Evolutionary conservation across 371 early-diverging fungal species (phyloP), one percentile per base, ranked within the genome.

Genomic region (Lichtheimia hyalospora): DNA sequence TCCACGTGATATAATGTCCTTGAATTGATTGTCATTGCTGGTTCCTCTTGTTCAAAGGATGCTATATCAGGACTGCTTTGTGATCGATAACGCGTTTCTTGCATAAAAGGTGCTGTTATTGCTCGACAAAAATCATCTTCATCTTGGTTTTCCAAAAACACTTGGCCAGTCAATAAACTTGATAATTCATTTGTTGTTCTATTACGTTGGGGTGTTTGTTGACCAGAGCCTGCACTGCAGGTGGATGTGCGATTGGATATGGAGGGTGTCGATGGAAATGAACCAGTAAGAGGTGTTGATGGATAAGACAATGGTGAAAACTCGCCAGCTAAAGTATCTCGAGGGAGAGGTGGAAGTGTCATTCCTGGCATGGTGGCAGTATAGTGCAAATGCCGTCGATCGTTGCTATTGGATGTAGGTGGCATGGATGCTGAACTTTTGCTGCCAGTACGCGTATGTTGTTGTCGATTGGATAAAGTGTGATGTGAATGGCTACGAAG

Each of bases 41-140:
- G 60, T 3, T 62, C 60, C 62, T 18, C 61, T 66, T 6, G 61
- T 42, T 56, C 49, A 34, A 23, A 50, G 24, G 3, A 44, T 57
- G 42, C 41, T 20, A 87, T 83, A 61, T 84, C 82, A 27, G 87
- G 84, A 52, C 74, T 87, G 60, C 86, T 85, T 27, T 82, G 82
- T 6, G 86, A 84, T 25, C 87, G 68, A 44, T 70, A 66, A 4
- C 86, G 75, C 10, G 76, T 68, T 24, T 66, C 46, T 21, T 46
- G n/a, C 46, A 46, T 46, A 6, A 46, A 21, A 8, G 46, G 21
- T 6, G 46, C 46, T 18, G 46, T 46, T 7, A 46, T 21, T 18
- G 46, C 46, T 18, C 46, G n/a, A 46, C 46, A 21, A 10, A 46
- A 46, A 10, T 46, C 46, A 46, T 46, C 46, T 12, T n/a, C 42